These are phyloP conservation scores for Stagonosporopsis chrysanthemi DNA, from an alignment of 2,329 filamentous ascomycete genomes.

Conservation along the genomic window DNA sequence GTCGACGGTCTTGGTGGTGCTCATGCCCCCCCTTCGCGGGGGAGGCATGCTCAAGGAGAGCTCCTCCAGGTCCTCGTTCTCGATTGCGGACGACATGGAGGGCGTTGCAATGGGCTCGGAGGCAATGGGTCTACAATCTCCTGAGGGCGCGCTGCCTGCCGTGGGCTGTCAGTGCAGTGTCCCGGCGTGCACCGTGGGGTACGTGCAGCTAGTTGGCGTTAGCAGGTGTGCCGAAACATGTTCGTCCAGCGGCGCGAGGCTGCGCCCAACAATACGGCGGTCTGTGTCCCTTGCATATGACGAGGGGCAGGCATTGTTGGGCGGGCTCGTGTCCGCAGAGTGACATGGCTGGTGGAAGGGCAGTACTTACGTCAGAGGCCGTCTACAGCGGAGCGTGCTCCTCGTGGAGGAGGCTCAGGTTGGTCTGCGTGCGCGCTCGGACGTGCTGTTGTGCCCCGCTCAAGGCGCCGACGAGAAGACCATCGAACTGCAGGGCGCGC, in stretches of 20 bases:
- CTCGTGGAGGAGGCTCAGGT: conserved; percentile 6
- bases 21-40: conserved; percentile 60
- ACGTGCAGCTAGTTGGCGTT: conserved; percentile 12
- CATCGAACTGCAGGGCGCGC: conserved; percentile 11
- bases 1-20: conserved; percentile 47
- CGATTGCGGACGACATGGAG: conserved; percentile 61
- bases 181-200: conserved; percentile 1
- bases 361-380: conserved; percentile 19
- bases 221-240: conserved; percentile 4
- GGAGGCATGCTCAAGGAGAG: conserved; percentile 78
- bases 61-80: conserved; percentile 72
- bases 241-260: background rate
- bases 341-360: background rate
- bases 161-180: background rate
- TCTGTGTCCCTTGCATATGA: conserved; percentile 4
- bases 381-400: conserved; percentile 5
- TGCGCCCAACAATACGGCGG: background rate
- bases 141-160: background rate
- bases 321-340: background rate
- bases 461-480: conserved; percentile 11
- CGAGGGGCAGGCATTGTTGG: conserved; percentile 2
- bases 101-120: background rate
- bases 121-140: background rate
- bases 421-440: conserved; percentile 14
- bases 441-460: conserved; percentile 18